A percentile compares a stretch with the other conserved stretches of the same genome.
phyloP scores from a whole-genome alignment of 176 grass and related monocot species.

The Rhynchospora tenuis region DNA sequence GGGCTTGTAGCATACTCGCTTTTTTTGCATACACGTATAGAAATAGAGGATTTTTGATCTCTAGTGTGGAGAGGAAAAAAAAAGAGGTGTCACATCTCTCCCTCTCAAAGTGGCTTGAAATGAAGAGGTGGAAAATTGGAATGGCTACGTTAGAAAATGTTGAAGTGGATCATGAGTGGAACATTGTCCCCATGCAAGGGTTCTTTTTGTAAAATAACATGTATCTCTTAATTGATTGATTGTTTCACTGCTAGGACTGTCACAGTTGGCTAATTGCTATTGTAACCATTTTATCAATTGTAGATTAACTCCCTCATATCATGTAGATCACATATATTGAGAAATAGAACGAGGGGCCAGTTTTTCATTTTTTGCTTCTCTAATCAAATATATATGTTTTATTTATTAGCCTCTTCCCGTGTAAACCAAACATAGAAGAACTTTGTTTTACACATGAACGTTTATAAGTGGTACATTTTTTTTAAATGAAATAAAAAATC shows the following conservation, averaged over 20 bases:
- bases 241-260: background rate
- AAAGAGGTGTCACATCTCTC: background rate
- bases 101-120: constrained; percentile 1
- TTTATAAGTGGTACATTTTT: background rate
- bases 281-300: background rate
- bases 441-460: background rate
- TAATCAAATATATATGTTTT: background rate
- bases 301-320: background rate
- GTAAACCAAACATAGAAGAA: background rate
- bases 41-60: constrained; percentile 22
- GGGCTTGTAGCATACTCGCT: background rate
- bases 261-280: constrained; percentile 7
- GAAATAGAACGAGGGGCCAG: background rate
- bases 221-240: constrained; percentile 19
- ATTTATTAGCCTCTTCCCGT: background rate
- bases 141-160: constrained; percentile 6
- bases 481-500: too few relatives aligned
- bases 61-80: background rate
- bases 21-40: constrained; percentile 17
- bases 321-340: background rate
- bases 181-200: background rate
- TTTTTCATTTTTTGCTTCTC: background rate
- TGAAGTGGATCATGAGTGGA: background rate
- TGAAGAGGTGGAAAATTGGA: constrained; percentile 1
- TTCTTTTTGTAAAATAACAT: constrained; percentile 29